Percentiles rank a stretch among this genome's conserved stretches.
These are phyloP conservation scores for Chlamydomonas incerta DNA, from an alignment of 139 green algal species.

Conservation along the genomic window DNA sequence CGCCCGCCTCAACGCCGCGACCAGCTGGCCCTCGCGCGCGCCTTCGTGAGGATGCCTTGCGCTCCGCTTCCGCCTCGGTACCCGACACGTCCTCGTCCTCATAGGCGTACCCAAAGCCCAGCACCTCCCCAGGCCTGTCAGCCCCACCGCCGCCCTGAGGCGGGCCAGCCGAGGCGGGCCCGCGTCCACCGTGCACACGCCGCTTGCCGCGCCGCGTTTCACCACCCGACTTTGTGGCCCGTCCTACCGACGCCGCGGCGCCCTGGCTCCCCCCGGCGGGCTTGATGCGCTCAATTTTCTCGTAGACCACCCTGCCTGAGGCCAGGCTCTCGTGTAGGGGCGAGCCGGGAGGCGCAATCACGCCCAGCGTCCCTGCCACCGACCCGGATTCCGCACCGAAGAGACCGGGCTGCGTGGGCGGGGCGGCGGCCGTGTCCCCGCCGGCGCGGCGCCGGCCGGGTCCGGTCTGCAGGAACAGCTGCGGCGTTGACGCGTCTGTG, in stretches of 20 bases:
- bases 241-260: background rate
- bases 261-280: background rate
- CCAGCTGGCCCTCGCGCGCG: background rate
- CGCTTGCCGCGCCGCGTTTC: too few relatives aligned
- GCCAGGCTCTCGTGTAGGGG: conserved; percentile 35
- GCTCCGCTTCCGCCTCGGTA: background rate
- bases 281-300: conserved; percentile 35
- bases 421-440: background rate
- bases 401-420: background rate
- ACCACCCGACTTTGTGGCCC: too few relatives aligned
- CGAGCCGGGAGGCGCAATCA: background rate
- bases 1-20: background rate
- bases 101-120: conserved; percentile 17
- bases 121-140: background rate
- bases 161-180: background rate
- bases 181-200: too few relatives aligned
- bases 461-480: conserved; percentile 10
- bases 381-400: background rate
- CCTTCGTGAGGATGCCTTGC: background rate
- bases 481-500: conserved; percentile 9
- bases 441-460: background rate
- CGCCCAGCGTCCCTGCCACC: background rate
- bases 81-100: background rate
- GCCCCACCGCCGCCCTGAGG: background rate
- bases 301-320: conserved; percentile 17